Percentiles rank a stretch among this genome's conserved stretches.
These are phyloP conservation scores for Penicillium atrosanguineum DNA, from an alignment of 495 filamentous ascomycete species.

Conservation along the genomic window DNA sequence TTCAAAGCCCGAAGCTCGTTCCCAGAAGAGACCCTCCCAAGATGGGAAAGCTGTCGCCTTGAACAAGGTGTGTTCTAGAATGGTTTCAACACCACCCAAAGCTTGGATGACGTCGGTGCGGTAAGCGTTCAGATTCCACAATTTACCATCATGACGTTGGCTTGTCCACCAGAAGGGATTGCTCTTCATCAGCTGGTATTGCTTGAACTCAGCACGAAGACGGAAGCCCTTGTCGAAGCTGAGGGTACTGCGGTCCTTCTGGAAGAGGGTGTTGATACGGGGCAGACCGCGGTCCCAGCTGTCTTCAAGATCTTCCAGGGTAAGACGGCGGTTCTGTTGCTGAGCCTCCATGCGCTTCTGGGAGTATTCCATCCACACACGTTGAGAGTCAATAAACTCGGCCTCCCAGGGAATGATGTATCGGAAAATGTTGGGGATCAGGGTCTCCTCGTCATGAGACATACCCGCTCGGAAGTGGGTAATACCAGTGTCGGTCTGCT, in stretches of 20 bases:
- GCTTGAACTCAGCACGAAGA: slow-evolving; percentile 94
- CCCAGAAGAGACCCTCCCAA: slow-evolving; percentile 99
- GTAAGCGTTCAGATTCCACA: slow-evolving; percentile 99
- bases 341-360: slow-evolving; percentile 97
- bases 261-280: slow-evolving; percentile 98
- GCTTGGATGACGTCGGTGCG: slow-evolving; percentile 98
- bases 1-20: slow-evolving; percentile 29
- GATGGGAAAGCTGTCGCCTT: slow-evolving; percentile 98
- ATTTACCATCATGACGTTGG: slow-evolving; percentile 94
- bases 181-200: slow-evolving; percentile 98
- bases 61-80: slow-evolving; percentile 97
- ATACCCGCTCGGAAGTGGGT: slow-evolving; percentile 98
- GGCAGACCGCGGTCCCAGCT: slow-evolving; percentile 98
- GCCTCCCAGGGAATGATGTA: slow-evolving; percentile 99
- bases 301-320: slow-evolving; percentile 95
- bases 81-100: slow-evolving; percentile 98
- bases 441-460: slow-evolving; percentile 96
- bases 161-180: slow-evolving; percentile 99
- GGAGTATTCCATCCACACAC: slow-evolving; percentile 99
- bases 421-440: slow-evolving; percentile 98
- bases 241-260: slow-evolving; percentile 96
- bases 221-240: slow-evolving; percentile 99
- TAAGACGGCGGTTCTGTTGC: slow-evolving; percentile 93
- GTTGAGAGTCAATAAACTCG: slow-evolving; percentile 97
- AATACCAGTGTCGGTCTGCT: slow-evolving; percentile 96